phyloP scores from a whole-genome alignment of 2,329 filamentous ascomycete genomes.

The Fusarium sp. region DNA sequence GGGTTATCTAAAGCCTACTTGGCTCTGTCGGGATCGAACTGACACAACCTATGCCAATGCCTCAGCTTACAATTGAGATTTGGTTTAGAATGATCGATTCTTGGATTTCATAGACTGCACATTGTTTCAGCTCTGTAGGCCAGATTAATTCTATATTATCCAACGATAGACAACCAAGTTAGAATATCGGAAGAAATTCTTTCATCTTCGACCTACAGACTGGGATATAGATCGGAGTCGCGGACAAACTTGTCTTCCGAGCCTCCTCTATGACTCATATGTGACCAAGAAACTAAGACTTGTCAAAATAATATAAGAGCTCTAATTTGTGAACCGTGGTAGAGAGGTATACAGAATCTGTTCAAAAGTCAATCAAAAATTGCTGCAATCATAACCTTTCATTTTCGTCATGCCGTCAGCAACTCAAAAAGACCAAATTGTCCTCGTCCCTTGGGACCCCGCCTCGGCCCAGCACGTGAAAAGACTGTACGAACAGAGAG shows the following conservation, averaged over 20 bases:
- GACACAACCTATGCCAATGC: not conserved
- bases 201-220: not conserved
- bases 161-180: not conserved
- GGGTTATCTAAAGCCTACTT: not conserved
- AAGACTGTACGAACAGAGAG: slow-evolving; percentile 29
- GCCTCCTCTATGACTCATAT: slow-evolving; percentile 12
- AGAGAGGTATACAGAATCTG: not conserved
- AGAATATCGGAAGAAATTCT: not conserved
- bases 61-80: not conserved
- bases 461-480: slow-evolving; percentile 27
- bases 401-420: slow-evolving; percentile 10
- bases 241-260: slow-evolving; percentile 15
- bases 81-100: not conserved
- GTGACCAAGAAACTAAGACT: not conserved
- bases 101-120: not conserved
- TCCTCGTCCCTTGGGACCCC: slow-evolving; percentile 43
- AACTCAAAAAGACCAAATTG: slow-evolving; percentile 10
- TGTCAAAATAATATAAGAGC: not conserved
- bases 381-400: too few species aligned
- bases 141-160: not conserved
- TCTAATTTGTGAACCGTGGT: not conserved
- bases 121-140: not conserved
- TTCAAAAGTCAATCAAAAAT: not conserved
- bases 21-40: not conserved
- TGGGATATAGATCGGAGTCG: not conserved